Evolutionary conservation across 352 stramenopile species (phyloP).

Genomic region (Globisporangium perplexum): DNA sequence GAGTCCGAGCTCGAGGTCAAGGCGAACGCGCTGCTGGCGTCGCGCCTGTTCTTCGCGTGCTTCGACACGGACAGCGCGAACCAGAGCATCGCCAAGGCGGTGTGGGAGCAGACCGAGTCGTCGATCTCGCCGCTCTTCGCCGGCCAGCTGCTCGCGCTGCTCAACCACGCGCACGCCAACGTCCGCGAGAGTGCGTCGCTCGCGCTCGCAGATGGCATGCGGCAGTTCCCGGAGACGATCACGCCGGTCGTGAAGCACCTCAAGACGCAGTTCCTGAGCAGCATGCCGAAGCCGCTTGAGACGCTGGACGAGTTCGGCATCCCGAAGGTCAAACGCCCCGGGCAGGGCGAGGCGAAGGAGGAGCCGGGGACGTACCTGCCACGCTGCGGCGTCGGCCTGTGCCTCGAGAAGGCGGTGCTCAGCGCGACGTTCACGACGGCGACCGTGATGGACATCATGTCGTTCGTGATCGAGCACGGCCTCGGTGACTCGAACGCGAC

Average conservation of each 20-base stretch:
- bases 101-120: conserved; percentile 58
- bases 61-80: conserved; percentile 67
- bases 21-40: conserved; percentile 44
- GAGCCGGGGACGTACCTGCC: conserved; percentile 51
- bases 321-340: conserved; percentile 52
- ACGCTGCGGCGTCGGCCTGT: conserved; percentile 67
- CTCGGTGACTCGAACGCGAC: conserved; percentile 61
- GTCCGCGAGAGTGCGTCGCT: conserved; percentile 75
- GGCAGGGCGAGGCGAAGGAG: conserved; percentile 46
- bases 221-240: conserved; percentile 70
- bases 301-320: conserved; percentile 71
- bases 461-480: conserved; percentile 80
- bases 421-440: conserved; percentile 39
- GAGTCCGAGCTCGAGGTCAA: conserved; percentile 38
- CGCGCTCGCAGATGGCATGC: conserved; percentile 77
- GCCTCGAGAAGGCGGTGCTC: conserved; percentile 63
- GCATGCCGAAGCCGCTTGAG: conserved; percentile 46
- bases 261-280: conserved; percentile 55
- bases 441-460: conserved; percentile 60
- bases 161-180: conserved; percentile 70
- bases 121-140: conserved; percentile 58
- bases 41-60: conserved; percentile 53
- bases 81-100: conserved; percentile 40
- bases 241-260: conserved; percentile 64
- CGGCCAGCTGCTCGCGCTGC: conserved; percentile 52